Evolutionary conservation across 371 early-diverging fungal genomes (phyloP), one percentile per base, ranked within the genome.

Genomic region (Lichtheimia ornata): DNA sequence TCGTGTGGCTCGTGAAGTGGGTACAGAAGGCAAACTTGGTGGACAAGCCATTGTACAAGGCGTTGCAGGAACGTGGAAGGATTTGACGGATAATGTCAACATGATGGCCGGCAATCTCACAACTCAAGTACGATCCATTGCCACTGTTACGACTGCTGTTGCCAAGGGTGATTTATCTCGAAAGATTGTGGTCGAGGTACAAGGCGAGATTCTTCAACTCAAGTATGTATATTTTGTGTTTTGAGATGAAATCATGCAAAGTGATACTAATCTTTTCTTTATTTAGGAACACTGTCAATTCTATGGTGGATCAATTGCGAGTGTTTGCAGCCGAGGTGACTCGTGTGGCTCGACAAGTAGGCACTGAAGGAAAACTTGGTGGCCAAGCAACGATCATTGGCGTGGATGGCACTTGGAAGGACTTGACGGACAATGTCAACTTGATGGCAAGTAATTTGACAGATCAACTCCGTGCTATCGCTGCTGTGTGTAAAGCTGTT

Each of bases 321-420:
- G 66, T 64, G 12, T 72, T 79, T 56, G 70, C 76, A 3, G 45
- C 69, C 3, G 84, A 84, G 66, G 86, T 88, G 3, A 84, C 81
- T 18, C 72, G 87, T 22, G 87, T 87, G 2, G 80, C 87, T 3
- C 67, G 72, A 43, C 80, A 84, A 61, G 86, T 86, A 27, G 86
- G 86, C 3, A 85, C 85, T 0, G 86, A 88, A 24, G 86, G 88
- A 27, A 73, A 69, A 28, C 73, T 88, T 2, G 84, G 85, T 18
- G 79, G 81, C 1, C 84, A 84, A 51, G 84, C 83, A 0, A 61
- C 56, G 2, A 85, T 88, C 2, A 71, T 81, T 42, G 84, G 76
- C 25, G 87, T 88, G 0, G 87, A 74, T 53, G 91, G 91, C 13
- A 87, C 84, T 0, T 90, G 91, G 91, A 87, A 84, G 56, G 88